A percentile compares a stretch with the other conserved stretches of the same genome.
Conservation (phyloP, 352 stramenopile species). For the Nothophytophthora sp. region DNA sequence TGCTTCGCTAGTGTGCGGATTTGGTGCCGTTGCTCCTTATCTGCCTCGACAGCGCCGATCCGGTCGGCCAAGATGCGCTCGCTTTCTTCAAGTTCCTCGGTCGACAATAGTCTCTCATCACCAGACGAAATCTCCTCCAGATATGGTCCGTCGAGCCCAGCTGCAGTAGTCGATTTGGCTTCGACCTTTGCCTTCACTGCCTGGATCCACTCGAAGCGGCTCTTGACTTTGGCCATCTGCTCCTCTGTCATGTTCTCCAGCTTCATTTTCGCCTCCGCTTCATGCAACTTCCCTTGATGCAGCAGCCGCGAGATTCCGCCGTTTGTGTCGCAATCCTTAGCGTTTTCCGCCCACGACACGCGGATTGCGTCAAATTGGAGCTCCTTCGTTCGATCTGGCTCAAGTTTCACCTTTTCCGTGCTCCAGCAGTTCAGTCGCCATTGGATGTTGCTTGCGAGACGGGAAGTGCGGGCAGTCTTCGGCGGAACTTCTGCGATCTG, state of each 20-base stretch:
- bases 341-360: conserved; percentile 48
- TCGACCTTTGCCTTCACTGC: conserved; percentile 14
- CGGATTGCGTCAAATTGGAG: conserved; percentile 52
- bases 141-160: conserved; percentile 6
- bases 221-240: conserved; percentile 38
- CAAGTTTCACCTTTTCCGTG: conserved; percentile 59
- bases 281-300: conserved; percentile 45
- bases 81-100: conserved; percentile 27
- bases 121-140: conserved; percentile 8
- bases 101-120: conserved; percentile 20
- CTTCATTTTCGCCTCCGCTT: conserved; percentile 39
- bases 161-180: not conserved
- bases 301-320: conserved; percentile 51
- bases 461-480: conserved; percentile 13
- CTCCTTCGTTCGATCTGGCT: conserved; percentile 58
- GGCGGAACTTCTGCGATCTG: not conserved
- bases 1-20: conserved; percentile 33
- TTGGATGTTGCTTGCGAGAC: conserved; percentile 15
- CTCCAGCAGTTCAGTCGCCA: conserved; percentile 70
- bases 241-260: conserved; percentile 46
- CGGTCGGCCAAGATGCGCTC: conserved; percentile 30
- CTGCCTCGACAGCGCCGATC: conserved; percentile 23
- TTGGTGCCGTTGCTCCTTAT: conserved; percentile 29
- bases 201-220: conserved; percentile 44
- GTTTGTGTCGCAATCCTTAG: conserved; percentile 57